A percentile compares a stretch with the other conserved stretches of the same genome.
Evolutionary conservation across 768 basidiomycete genomes (phyloP).

Genomic region (Xerocomus brunneocitrinus): DNA sequence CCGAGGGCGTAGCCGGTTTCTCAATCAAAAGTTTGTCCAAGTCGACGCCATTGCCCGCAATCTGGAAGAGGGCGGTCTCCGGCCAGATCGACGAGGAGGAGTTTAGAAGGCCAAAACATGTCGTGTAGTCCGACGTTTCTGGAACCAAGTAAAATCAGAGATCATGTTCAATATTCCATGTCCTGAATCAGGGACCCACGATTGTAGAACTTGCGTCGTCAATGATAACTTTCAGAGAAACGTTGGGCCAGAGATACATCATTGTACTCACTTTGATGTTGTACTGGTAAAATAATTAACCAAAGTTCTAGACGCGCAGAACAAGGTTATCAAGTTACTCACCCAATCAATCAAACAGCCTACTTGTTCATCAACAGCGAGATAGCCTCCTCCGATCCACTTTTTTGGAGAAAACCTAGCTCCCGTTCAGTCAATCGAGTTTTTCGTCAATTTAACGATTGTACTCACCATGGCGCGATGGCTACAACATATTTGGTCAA

Average conservation of each 20-base stretch:
- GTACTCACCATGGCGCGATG: slow-evolving; percentile 34
- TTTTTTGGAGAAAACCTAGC: slow-evolving; percentile 30
- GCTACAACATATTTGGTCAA: slow-evolving; percentile 20
- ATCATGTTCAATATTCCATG: background rate
- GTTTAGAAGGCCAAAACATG: slow-evolving; percentile 51
- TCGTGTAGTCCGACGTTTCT: slow-evolving; percentile 55
- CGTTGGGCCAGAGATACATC: background rate
- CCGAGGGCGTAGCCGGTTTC: slow-evolving; percentile 41
- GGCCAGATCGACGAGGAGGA: slow-evolving; percentile 58
- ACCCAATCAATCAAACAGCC: slow-evolving; percentile 45
- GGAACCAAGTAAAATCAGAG: slow-evolving; percentile 33
- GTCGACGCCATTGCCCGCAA: slow-evolving; percentile 39
- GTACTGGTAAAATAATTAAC: slow-evolving; percentile 26
- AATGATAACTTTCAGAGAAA: background rate
- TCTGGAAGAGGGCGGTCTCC: slow-evolving; percentile 48
- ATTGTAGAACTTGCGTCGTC: slow-evolving; percentile 16
- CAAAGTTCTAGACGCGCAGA: background rate
- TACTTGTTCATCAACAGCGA: slow-evolving; percentile 34
- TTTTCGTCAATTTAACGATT: background rate
- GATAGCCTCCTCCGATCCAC: slow-evolving; percentile 39
- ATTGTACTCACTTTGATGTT: slow-evolving; percentile 33
- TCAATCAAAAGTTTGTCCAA: slow-evolving; percentile 51
- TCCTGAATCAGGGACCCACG: slow-evolving; percentile 10
- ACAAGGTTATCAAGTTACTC: background rate
- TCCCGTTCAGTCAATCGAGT: background rate